Evolutionary conservation across 1,139 yeast species (phyloP), one percentile per base, ranked within the genome.

Genomic region (Scheffersomyces segobiensis): DNA sequence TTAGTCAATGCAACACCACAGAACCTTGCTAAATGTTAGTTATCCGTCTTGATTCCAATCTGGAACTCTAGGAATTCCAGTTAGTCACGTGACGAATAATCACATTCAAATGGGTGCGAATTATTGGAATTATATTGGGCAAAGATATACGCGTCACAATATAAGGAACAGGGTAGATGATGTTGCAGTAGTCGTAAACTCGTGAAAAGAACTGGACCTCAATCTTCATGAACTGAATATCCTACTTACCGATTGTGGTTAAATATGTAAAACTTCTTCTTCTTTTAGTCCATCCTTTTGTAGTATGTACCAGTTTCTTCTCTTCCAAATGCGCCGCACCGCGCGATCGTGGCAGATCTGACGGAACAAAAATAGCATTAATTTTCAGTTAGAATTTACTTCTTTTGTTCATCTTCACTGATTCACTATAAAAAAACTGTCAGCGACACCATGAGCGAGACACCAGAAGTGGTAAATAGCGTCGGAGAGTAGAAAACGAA

Each of bases 401-500:
- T 42, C 12, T 46, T 21, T 21, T 26, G 19, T n/a, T 50, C 22
- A 6, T 18, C 32, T 52, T 19, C 26, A n/a, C 22, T 5, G 17
- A 21, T 21, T 21, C 12, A 21, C 50, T 55, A 61, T 63, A 60
- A 61, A 61, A n/a, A 59, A 17, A 18, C 49, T 52, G 39, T 20
- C 42, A 32, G 42, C 42, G 42, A 32, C 42, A 32, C 42, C 20
- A 48, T 48, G 50, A 48, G 50, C 50, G 50, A 48, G 24, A 48
- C 50, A 48, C 50, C 50, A 24, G 50, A 48, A 48, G 50, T 48
- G 50, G 50, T 48, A 48, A 20, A 26, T 48, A 48, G 6, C 24
- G 5, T 3, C 6, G 17, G 10, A 8, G n/a, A 5, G n/a, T 20
- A 12, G 12, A 19, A 6, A 10, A 20, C 50, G 24, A 14, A 14